These are phyloP conservation scores for Teratosphaeria gauchensis DNA, from an alignment of 2,329 filamentous ascomycete species.

Conservation along the genomic window DNA sequence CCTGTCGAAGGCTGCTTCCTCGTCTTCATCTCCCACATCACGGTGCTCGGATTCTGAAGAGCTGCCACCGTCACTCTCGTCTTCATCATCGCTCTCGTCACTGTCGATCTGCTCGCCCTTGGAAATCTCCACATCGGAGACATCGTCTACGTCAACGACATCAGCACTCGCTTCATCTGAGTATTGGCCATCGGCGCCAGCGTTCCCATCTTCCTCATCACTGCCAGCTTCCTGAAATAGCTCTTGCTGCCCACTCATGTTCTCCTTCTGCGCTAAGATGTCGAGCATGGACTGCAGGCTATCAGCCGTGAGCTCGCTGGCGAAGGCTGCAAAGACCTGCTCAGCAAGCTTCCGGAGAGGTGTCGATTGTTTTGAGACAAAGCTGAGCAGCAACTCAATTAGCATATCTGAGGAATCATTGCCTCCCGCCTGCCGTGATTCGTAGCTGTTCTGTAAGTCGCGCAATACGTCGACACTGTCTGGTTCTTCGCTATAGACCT, in stretches of 20 bases:
- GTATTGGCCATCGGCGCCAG: constrained; percentile 7
- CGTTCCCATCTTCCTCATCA: constrained; percentile 7
- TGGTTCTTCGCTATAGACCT: constrained; percentile 80
- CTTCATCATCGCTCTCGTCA: constrained; percentile 16
- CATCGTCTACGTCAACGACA: constrained; percentile 25
- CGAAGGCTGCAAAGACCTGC: constrained; percentile 79
- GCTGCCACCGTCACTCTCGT: constrained; percentile 12
- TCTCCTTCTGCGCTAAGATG: constrained; percentile 71
- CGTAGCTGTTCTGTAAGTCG: constrained; percentile 68
- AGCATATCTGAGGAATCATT: constrained; percentile 53
- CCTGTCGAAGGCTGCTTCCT: constrained; percentile 57
- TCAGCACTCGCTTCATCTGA: constrained; percentile 18
- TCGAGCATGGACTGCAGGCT: constrained; percentile 60
- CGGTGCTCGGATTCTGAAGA: constrained; percentile 24
- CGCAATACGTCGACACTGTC: constrained; percentile 75
- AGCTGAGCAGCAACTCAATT: constrained; percentile 81
- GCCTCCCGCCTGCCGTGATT: constrained; percentile 39
- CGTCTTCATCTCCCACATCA: constrained; percentile 36
- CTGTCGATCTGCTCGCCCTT: constrained; percentile 21
- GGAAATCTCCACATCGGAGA: constrained; percentile 27
- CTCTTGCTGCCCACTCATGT: constrained; percentile 69
- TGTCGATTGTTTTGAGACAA: constrained; percentile 75
- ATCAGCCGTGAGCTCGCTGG: constrained; percentile 60
- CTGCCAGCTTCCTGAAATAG: constrained; percentile 57
- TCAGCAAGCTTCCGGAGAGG: constrained; percentile 79